Base-by-base conservation (phyloP, 2,329 filamentous ascomycete genomes). In the Biscogniauxia sp. region DNA sequence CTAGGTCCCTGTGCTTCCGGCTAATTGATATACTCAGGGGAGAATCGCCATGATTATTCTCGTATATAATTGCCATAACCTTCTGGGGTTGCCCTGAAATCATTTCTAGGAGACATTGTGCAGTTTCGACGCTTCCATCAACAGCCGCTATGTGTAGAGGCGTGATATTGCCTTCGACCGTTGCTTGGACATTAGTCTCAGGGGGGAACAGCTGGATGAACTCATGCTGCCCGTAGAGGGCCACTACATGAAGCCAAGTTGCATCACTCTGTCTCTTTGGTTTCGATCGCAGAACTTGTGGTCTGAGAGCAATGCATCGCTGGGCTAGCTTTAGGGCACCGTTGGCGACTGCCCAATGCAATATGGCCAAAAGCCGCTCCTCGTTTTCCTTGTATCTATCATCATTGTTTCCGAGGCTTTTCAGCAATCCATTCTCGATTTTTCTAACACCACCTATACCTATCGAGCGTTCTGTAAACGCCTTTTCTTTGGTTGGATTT, bases 201-300 rank as follows among this genome's bases (percentile, higher is more conserved):
- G 32, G 26, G 19, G 23, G 8, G 8, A 52, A 20, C 23, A n/a
- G 49, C 19, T 32, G 8, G 17, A 57, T 19, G n/a, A 57, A 41
- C 4, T 52, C 9, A 45, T 20, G n/a, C 37, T 41, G 45, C 15
- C 55, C 55, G 51, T 57, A 41, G 13, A 37, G 55, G n/a, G 55
- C 55, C 19, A 32, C 55, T 17, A 59, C 20, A 19, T 59, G 57
- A 26, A 60, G 54, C 32, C 50, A 56, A 9, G 58, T 56, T 15
- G 54, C 37, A 32, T 54, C 58, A 28, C 20, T 53, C 26, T 28
- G 26, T 28, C 26, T 28, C 26, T 9, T 28, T 45, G 32, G 58
- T 32, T 32, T 37, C 54, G 17, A 23, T 17, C 37, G 26, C 5
- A 50, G 17, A 2, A 56, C 50, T 20, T 56, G 19, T 53, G 28